Evolutionary conservation across 2,329 filamentous ascomycete species (phyloP).

Genomic region (Emmonsiellopsis sp.): DNA sequence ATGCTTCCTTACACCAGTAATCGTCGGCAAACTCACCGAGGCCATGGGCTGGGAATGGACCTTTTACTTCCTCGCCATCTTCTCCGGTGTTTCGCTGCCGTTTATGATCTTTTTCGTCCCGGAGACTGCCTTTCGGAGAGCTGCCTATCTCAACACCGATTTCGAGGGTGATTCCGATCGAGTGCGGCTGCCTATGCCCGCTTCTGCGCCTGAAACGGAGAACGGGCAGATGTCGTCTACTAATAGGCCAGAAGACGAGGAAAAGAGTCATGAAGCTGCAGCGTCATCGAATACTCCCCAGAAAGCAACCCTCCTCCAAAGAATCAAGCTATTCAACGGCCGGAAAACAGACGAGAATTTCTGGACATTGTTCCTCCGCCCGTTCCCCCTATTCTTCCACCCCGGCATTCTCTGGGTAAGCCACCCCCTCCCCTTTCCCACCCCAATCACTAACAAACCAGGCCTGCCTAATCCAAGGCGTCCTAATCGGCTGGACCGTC

Average conservation of each 20-base stretch:
- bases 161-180: conserved; percentile 35
- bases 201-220: neutral
- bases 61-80: conserved; percentile 83
- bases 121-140: conserved; percentile 69
- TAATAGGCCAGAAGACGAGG: neutral
- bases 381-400: conserved; percentile 74
- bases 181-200: conserved; percentile 5
- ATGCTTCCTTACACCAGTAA: conserved; percentile 72
- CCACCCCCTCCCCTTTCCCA: neutral
- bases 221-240: neutral
- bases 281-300: neutral
- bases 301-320: conserved; percentile 50
- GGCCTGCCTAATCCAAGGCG: conserved; percentile 69
- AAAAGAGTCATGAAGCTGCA: neutral
- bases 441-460: conserved; percentile 9
- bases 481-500: conserved; percentile 91
- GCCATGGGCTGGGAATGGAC: conserved; percentile 75
- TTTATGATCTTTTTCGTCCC: conserved; percentile 71
- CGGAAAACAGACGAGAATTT: conserved; percentile 72
- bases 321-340: conserved; percentile 65
- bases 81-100: conserved; percentile 61
- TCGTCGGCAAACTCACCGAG: conserved; percentile 77
- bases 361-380: conserved; percentile 56
- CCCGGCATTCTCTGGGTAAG: conserved; percentile 70
- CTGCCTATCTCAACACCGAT: conserved; percentile 61